Evolutionary conservation across 2,329 filamentous ascomycete genomes (phyloP), one percentile per base, ranked within the genome.

Genomic region (Nemania sp.): DNA sequence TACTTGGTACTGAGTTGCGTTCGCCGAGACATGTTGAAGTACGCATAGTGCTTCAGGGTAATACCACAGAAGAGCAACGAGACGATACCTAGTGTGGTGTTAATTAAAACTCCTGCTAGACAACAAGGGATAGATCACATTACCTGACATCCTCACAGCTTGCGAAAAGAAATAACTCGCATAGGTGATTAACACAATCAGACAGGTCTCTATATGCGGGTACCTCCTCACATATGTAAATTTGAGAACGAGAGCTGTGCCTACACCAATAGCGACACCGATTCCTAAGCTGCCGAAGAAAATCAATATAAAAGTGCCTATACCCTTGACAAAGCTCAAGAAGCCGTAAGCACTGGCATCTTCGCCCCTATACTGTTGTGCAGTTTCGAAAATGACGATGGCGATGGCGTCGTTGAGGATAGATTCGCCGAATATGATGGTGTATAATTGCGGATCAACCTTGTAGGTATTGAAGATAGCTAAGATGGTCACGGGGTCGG

Each of bases 381-480:
- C 94, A 4, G 94, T 97, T 76, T 99, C 93, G 74, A 99, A 99
- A 63, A 99, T 84, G 68, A 99, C 94, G 72, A 99, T 99, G 61
- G 94, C 94, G 68, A 99, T 93, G 39, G 94, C 94, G 76, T 99
- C 94, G 71, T 99, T 99, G 51, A 99, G 78, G 56, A 99, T 97
- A 6, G 93, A 96, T 75, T 99, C 94, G 69, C 94, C 94, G 72
- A 99, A 99, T 63, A 99, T 99, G 70, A 99, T 86, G 24, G 94
- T 99, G 75, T 99, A 99, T 15, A 99, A 82, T 75, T 97, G 97
- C 2, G 94, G 94, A 67, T 99, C 94, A 65, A 99, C 94, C 75
- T 97, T 97, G 82, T 97, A 99, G 1, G 94, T 89, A 72, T 97
- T 97, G 82, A 99, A 99, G 64, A 99, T 99, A 70, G 94, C 94